Percentiles rank a stretch among this genome's conserved stretches.
phyloP scores from a whole-genome alignment of 176 grass and related monocot species.

The Bothriochloa decipiens region DNA sequence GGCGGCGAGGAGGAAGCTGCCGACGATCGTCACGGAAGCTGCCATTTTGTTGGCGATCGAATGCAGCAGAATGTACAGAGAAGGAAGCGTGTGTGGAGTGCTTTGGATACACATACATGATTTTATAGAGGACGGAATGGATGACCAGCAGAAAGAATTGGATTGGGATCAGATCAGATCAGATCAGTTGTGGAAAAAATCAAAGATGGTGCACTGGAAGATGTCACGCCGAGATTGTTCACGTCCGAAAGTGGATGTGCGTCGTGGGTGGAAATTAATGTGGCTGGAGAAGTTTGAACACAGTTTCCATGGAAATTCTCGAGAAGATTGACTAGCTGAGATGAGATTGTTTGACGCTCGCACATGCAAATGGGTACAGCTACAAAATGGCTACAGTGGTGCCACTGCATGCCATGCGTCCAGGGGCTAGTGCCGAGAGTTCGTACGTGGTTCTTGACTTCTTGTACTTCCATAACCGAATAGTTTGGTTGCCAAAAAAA shows the following conservation, averaged over 20 bases:
- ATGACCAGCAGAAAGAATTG: neutral
- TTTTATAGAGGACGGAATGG: neutral
- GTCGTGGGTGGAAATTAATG: neutral
- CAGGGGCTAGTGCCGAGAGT: neutral
- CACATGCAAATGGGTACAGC: neutral
- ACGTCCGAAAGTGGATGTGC: neutral
- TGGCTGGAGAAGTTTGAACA: conserved; percentile 29
- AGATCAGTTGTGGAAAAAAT: neutral
- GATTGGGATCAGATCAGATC: neutral
- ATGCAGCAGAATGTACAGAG: neutral
- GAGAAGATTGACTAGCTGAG: neutral
- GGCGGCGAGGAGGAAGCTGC: neutral
- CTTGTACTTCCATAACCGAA: neutral
- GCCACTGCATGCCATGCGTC: neutral
- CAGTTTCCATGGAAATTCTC: conserved; percentile 30
- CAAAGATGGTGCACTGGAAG: neutral
- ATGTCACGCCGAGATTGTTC: neutral
- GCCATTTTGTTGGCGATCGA: neutral
- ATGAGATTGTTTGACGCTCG: conserved; percentile 13
- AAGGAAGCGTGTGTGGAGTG: neutral
- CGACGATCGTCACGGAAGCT: neutral
- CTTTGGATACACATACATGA: neutral
- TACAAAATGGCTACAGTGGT: neutral
- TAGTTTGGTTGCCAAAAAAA: neutral
- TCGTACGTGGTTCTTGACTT: neutral